Evolutionary conservation across 768 basidiomycete genomes (phyloP).

Genomic region (Lactarius trivialis): DNA sequence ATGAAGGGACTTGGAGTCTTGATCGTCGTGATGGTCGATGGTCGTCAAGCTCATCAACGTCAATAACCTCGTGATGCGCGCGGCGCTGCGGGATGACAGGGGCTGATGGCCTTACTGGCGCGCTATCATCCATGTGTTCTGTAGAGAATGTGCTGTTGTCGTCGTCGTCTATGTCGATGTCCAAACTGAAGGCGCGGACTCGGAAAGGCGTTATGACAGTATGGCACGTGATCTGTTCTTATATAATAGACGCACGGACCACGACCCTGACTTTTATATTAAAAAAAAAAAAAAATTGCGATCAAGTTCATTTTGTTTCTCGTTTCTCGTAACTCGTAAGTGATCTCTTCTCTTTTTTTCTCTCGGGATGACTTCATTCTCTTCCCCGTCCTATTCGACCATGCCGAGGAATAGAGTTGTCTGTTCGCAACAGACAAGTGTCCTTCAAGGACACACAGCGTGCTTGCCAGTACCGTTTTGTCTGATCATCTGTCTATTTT

Average conservation of each 20-base stretch:
- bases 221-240: constrained; percentile 2
- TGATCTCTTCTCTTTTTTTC: not conserved
- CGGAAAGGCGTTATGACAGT: not conserved
- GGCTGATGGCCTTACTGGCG: not conserved
- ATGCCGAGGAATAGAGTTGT: constrained; percentile 78
- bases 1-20: not conserved
- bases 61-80: constrained; percentile 33
- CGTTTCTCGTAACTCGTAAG: not conserved
- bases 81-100: constrained; percentile 22
- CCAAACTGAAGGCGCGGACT: not conserved
- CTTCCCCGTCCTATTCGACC: constrained; percentile 90
- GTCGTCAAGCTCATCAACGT: constrained; percentile 39
- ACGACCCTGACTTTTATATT: not conserved
- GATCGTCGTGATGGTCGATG: constrained; percentile 18
- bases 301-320: too few relatives aligned
- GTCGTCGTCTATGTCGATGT: constrained; percentile 8
- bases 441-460: constrained; percentile 51
- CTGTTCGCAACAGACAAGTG: constrained; percentile 71
- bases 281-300: constrained; percentile 1
- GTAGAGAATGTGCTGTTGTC: not conserved
- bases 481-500: constrained; percentile 44
- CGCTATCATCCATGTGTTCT: not conserved
- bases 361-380: constrained; percentile 68
- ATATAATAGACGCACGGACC: constrained; percentile 20
- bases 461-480: constrained; percentile 88